Conservation (phyloP, 257 asterid genomes). For the Nicotiana obtusifolia region DNA sequence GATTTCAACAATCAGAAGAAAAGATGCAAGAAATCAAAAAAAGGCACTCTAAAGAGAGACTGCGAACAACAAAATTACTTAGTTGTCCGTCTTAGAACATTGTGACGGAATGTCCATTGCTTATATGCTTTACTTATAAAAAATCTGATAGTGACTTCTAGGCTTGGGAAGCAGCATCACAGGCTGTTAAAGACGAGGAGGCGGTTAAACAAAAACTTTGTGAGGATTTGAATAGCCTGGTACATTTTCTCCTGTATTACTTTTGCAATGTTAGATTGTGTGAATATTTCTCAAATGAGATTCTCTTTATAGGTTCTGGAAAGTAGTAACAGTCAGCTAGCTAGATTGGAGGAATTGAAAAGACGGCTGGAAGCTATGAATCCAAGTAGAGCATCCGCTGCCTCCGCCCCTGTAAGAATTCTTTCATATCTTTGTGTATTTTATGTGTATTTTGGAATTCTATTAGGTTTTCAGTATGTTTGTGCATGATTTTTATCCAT, state of each 20-base stretch:
- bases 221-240: slow-evolving; percentile 68
- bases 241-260: slow-evolving; percentile 16
- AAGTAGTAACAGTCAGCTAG: slow-evolving; percentile 65
- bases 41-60: not conserved
- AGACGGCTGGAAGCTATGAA: slow-evolving; percentile 83
- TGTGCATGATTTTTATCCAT: not conserved
- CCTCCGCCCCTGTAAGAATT: slow-evolving; percentile 40
- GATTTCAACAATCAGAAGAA: not conserved
- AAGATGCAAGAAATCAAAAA: not conserved
- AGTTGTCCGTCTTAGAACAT: not conserved
- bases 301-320: slow-evolving; percentile 62
- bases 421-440: slow-evolving; percentile 4
- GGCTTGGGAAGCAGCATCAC: slow-evolving; percentile 80
- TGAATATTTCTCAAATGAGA: slow-evolving; percentile 1
- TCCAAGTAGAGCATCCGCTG: slow-evolving; percentile 64
- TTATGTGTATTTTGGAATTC: not conserved
- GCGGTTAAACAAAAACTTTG: slow-evolving; percentile 62
- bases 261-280: not conserved
- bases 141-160: slow-evolving; percentile 14
- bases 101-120: not conserved
- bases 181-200: slow-evolving; percentile 77
- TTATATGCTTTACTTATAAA: not conserved
- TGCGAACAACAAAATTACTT: not conserved
- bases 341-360: slow-evolving; percentile 90
- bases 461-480: not conserved